These are phyloP conservation scores for Talaromyces amestolkiae DNA, from an alignment of 2,329 filamentous ascomycete genomes.

Conservation along the genomic window DNA sequence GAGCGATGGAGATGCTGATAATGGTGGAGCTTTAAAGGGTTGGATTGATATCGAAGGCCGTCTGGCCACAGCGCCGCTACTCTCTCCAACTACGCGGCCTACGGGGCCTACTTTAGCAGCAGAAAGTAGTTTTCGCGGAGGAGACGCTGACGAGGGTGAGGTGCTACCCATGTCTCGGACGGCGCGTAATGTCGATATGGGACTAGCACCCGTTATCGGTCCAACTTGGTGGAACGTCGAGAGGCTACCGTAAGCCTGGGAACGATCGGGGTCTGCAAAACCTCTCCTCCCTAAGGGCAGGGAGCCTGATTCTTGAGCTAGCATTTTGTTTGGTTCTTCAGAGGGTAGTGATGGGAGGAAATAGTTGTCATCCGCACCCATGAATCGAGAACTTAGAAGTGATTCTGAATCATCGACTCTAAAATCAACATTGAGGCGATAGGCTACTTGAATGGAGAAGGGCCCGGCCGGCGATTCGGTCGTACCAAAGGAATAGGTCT, in stretches of 20 bases:
- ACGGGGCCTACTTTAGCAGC: constrained; percentile 31
- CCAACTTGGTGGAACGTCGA: constrained; percentile 84
- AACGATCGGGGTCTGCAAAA: constrained; percentile 56
- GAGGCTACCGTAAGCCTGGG: constrained; percentile 83
- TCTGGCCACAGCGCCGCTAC: constrained; percentile 55
- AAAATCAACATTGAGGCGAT: constrained; percentile 86
- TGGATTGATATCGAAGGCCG: constrained; percentile 86
- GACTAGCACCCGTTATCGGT: constrained; percentile 73
- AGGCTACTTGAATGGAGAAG: constrained; percentile 76
- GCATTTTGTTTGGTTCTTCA: constrained; percentile 39
- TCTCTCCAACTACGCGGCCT: constrained; percentile 46
- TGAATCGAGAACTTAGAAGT: constrained; percentile 85
- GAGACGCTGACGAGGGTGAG: constrained; percentile 50
- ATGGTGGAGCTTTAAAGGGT: constrained; percentile 91
- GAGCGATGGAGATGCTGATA: constrained; percentile 80
- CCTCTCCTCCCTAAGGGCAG: constrained; percentile 61
- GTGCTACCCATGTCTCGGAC: constrained; percentile 55
- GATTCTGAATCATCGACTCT: constrained; percentile 88
- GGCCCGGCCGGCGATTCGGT: constrained; percentile 84
- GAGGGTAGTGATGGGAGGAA: constrained; percentile 74
- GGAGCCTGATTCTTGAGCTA: constrained; percentile 64
- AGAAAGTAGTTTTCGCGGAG: constrained; percentile 51
- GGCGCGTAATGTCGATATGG: constrained; percentile 76
- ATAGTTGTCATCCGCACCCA: constrained; percentile 84
- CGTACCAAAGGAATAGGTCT: constrained; percentile 75